These are phyloP conservation scores for Neolentinus lepideus DNA, from an alignment of 1,284 basidiomycete species.

Conservation along the genomic window DNA sequence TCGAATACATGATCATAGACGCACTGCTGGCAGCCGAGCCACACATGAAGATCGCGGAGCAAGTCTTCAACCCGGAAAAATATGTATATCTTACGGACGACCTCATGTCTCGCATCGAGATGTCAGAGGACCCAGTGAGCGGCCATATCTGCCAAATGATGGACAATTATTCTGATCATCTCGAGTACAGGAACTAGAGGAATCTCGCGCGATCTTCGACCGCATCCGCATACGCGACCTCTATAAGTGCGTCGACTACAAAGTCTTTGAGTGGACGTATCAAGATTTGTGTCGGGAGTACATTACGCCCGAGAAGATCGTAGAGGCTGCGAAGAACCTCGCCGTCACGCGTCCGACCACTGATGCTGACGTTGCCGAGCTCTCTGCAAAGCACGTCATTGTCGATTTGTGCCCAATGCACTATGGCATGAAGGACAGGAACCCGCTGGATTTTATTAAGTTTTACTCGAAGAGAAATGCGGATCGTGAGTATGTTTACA, in stretches of 20 bases:
- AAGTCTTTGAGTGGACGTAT: conserved; percentile 46
- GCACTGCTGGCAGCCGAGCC: conserved; percentile 61
- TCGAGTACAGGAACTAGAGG: conserved; percentile 43
- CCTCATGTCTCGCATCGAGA: conserved; percentile 53
- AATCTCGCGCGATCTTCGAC: conserved; percentile 49
- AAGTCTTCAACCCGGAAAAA: conserved; percentile 47
- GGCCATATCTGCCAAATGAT: too few relatives aligned
- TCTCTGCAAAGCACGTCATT: conserved; percentile 47
- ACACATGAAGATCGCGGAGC: conserved; percentile 46
- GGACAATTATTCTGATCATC: not conserved
- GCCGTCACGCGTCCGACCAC: conserved; percentile 7
- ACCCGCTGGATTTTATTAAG: conserved; percentile 58
- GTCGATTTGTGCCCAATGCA: conserved; percentile 60
- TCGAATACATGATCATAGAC: conserved; percentile 78
- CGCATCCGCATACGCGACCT: conserved; percentile 56
- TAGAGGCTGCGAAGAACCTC: conserved; percentile 35
- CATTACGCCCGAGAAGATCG: conserved; percentile 50
- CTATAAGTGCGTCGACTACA: conserved; percentile 64
- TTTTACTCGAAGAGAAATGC: conserved; percentile 70
- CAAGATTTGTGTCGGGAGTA: conserved; percentile 27
- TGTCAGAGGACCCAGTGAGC: conserved; percentile 38
- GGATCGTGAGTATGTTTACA: conserved; percentile 32
- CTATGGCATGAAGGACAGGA: conserved; percentile 65
- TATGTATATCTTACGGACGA: conserved; percentile 63
- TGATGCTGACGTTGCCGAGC: conserved; percentile 13